Evolutionary conservation across 1,284 basidiomycete genomes (phyloP), one percentile per base, ranked within the genome.

Genomic region (Heterobasidion occidentale): DNA sequence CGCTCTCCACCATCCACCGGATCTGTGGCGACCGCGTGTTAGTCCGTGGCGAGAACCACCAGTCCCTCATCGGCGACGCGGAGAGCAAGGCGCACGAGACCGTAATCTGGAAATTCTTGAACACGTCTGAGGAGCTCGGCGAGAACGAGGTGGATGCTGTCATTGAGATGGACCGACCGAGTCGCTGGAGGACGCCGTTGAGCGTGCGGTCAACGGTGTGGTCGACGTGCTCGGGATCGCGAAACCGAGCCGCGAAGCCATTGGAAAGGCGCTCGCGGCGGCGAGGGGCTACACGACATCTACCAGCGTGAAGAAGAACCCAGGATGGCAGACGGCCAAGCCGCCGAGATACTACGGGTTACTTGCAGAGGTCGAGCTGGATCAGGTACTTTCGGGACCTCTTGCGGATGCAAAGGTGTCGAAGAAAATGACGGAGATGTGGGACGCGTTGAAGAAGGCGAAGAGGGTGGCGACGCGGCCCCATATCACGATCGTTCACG

Each of bases 401-500:
- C 63, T 78, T 48, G 63, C 6, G 46, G 65, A 42, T 61, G 65
- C 36, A 66, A 56, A 20, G 68, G 67, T 5, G 64, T 61, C 70
- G 0, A 54, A 62, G 12, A 57, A 62, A 3, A 76, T 72, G 15
- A 68, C 62, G 53, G 48, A 59, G 7, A 78, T 91, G 59, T 88
- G 85, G 77, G 62, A 69, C 0, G 55, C 64, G 7, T 65, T 94
- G 33, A 73, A 78, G 45, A 57, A 57, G 7, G 68, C 70, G 0
- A 65, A 74, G 3, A 76, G 92, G 12, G 67, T 96, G 19, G 71
- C 81, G 3, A 63, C 68, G 12, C 71, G 77, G 5, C 94, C 95
- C 1, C 96, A 99, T 68, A 76, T 98, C 55, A 98, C 96, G 0
- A 73, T 98, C 54, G 84, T 89, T 8, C 96, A 99, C 68, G 70